A percentile compares a stretch with the other conserved stretches of the same genome.
phyloP scores from a whole-genome alignment of 2,329 filamentous ascomycete genomes.

The Zymoseptoria pseudotritici region DNA sequence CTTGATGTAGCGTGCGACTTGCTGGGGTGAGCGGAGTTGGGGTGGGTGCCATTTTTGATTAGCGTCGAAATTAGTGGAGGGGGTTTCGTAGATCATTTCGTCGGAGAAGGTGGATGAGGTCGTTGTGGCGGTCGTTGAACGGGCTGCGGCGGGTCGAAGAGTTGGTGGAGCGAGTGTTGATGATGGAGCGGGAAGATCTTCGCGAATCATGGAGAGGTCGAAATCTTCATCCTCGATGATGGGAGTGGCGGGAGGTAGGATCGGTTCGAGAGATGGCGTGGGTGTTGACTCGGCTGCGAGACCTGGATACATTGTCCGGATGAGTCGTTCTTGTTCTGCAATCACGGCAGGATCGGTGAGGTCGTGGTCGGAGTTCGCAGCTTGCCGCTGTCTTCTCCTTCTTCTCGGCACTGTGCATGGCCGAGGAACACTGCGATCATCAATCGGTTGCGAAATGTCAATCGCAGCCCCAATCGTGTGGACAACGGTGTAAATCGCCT shows the following conservation, averaged over 20 bases:
- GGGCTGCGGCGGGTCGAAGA: constrained; percentile 15
- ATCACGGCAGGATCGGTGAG: constrained; percentile 33
- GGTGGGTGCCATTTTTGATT: constrained; percentile 30
- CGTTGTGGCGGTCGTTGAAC: constrained; percentile 23
- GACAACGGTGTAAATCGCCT: constrained; percentile 61
- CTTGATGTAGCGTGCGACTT: constrained; percentile 39
- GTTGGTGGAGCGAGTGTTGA: constrained; percentile 1
- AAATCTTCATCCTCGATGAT: constrained; percentile 30
- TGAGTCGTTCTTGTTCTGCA: constrained; percentile 42
- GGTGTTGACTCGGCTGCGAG: constrained; percentile 25
- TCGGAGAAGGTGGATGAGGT: constrained; percentile 16
- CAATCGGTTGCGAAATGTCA: constrained; percentile 61
- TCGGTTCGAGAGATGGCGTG: background rate
- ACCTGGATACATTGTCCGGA: constrained; percentile 40
- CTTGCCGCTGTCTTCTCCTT: constrained; percentile 28
- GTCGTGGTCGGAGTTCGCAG: constrained; percentile 26
- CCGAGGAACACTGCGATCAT: constrained; percentile 51
- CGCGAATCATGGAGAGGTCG: constrained; percentile 28
- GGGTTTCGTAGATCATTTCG: constrained; percentile 29
- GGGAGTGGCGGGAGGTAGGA: constrained; percentile 10
- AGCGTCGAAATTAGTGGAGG: constrained; percentile 24
- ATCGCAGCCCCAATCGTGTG: constrained; percentile 65
- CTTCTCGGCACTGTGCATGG: constrained; percentile 43
- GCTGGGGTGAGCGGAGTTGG: constrained; percentile 29
- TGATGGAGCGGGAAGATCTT: constrained; percentile 19